Base-by-base conservation (phyloP, 192 early-diverging fungal species). In the Coemansia sp. region DNA sequence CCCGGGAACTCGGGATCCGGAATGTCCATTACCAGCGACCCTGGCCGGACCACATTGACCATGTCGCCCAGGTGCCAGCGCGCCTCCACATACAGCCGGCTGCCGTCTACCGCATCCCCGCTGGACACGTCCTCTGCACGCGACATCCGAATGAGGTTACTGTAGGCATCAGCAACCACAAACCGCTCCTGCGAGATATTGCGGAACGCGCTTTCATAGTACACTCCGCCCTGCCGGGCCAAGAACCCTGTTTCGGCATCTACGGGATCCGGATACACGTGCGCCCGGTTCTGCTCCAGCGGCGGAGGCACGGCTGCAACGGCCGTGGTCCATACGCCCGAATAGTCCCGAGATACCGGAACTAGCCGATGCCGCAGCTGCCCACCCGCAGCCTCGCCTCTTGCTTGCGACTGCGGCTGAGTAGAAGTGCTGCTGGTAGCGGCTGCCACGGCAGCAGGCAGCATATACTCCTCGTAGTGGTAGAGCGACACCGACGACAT, bases 31-130 rank as follows among this genome's bases (percentile, higher is more conserved):
- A 88, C 87, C 71, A 97, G 69, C 6, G 92, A 87, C 11, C 94
- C 95, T 26, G 80, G 58, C 31, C 84, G 67, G 37, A 98, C 82
- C 8, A 82, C 74, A 63, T 94, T 96, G 58, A 98, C 77, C 26
- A 77, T 66, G 50, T 93, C 88, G 18, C 93, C 93, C 34, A 95
- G 20, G 56, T 93, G 90, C 66, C 71, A 92, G 43, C 80, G 76
- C n/a, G 82, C 91, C 53, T 79, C 66, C 11, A 82, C 62, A 34
- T 79, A 73, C 47, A 96, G 50, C 11, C 71, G 53, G 40, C 56
- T 49, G 34, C 56, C 50, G 6, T 45, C 51, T 12, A 14, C 16
- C 4, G 26, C 48, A 26, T 32, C 32, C 3, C 15, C 40, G 5
- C 38, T 18, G 10, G 12, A 11, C n/a, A 16, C 23, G 44, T 47